A percentile compares a stretch with the other conserved stretches of the same genome.
These are phyloP conservation scores for Leishmania braziliensis DNA, from an alignment of 208 protist species.

Conservation along the genomic window DNA sequence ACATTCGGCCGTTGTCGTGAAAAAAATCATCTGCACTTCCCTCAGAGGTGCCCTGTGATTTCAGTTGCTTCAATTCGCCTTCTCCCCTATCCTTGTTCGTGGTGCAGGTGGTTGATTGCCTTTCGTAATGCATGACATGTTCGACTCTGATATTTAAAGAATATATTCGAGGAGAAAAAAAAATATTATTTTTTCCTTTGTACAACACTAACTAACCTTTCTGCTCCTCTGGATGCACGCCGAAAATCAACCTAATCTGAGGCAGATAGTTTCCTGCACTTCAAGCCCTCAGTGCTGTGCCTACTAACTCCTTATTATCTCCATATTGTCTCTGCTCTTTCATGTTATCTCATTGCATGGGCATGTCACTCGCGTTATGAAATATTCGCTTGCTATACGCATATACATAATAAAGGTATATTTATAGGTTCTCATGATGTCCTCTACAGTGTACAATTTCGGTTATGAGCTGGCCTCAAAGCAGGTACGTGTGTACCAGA, in stretches of 20 bases:
- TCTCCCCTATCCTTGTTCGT: slow-evolving; percentile 8
- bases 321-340: slow-evolving; percentile 1
- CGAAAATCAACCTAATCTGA: background rate
- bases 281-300: background rate
- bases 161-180: slow-evolving; percentile 9
- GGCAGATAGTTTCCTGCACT: background rate
- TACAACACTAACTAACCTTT: background rate
- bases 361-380: background rate
- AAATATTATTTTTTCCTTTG: slow-evolving; percentile 5
- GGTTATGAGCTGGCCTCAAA: slow-evolving; percentile 77
- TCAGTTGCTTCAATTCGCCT: background rate
- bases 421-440: background rate
- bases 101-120: background rate
- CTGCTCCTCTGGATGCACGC: background rate
- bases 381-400: background rate
- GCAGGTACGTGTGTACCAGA: slow-evolving; percentile 56
- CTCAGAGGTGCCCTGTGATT: background rate
- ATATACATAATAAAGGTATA: background rate
- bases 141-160: background rate
- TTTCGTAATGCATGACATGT: background rate
- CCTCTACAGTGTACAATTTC: slow-evolving; percentile 39
- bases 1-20: slow-evolving; percentile 32
- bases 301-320: background rate
- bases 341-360: background rate
- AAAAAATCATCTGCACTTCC: background rate